These are phyloP conservation scores for Sedum album DNA, from an alignment of 164 flowering plant species.

Conservation along the genomic window DNA sequence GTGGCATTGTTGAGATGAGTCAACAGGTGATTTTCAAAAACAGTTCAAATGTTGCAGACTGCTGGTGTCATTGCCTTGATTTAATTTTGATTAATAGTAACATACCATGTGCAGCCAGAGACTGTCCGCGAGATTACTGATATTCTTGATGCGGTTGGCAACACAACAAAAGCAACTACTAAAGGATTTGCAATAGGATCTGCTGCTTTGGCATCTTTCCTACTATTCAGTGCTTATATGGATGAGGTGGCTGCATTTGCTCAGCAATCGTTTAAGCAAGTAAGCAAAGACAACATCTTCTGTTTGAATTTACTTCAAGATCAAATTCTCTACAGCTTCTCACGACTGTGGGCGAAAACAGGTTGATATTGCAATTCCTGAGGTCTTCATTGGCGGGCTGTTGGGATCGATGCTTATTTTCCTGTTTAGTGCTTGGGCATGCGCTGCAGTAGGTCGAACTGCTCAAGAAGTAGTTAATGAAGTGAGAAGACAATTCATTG, in stretches of 20 bases:
- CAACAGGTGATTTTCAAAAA: slow-evolving; percentile 63
- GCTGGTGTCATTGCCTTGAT: not conserved
- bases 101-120: not conserved
- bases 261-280: slow-evolving; percentile 92
- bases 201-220: slow-evolving; percentile 97
- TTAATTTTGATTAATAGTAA: not conserved
- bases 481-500: too few species aligned
- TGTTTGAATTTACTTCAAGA: not conserved
- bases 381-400: slow-evolving; percentile 91
- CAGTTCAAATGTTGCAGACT: not conserved
- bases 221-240: slow-evolving; percentile 95
- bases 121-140: too few species aligned
- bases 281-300: slow-evolving; percentile 9
- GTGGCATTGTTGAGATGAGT: too few species aligned
- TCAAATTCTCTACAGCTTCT: not conserved
- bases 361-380: too few species aligned
- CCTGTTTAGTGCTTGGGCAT: slow-evolving; percentile 98
- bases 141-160: too few species aligned
- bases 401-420: slow-evolving; percentile 98
- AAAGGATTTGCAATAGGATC: slow-evolving; percentile 99
- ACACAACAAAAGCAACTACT: slow-evolving; percentile 98
- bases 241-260: too few species aligned
- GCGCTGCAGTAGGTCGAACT: slow-evolving; percentile 97
- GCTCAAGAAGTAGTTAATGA: too few species aligned
- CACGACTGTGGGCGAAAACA: slow-evolving; percentile 19